Percentiles rank a stretch among this genome's conserved stretches.
Conservation (phyloP, 805 yeast species). For the Kuraishia piskuri region DNA sequence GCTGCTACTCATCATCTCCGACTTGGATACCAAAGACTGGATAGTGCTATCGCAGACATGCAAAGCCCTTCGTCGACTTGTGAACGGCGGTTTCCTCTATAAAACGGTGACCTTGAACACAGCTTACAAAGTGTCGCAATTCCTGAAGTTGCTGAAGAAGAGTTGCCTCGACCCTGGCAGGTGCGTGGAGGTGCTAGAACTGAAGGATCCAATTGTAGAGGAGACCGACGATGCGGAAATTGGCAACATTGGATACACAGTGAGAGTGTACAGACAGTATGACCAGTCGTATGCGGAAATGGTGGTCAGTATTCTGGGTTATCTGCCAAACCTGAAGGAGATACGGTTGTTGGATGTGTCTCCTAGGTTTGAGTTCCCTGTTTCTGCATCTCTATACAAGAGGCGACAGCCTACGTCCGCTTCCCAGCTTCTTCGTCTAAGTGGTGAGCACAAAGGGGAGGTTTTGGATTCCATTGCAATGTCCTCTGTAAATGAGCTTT, state of each 20-base stretch:
- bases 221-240: conserved; percentile 9
- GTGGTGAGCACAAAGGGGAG: conserved; percentile 9
- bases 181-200: conserved; percentile 1
- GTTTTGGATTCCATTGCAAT: not conserved
- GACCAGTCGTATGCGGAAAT: conserved; percentile 24
- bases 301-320: conserved; percentile 32
- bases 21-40: conserved; percentile 14
- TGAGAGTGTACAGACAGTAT: not conserved
- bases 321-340: conserved; percentile 35
- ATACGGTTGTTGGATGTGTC: conserved; percentile 36
- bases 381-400: conserved; percentile 17
- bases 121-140: conserved; percentile 17
- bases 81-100: conserved; percentile 18
- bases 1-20: conserved; percentile 14
- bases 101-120: conserved; percentile 15
- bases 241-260: conserved; percentile 2
- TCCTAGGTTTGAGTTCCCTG: conserved; percentile 37
- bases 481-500: conserved; percentile 19
- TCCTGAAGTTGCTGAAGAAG: conserved; percentile 11
- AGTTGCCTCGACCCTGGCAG: conserved; percentile 9
- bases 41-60: conserved; percentile 16
- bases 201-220: not conserved
- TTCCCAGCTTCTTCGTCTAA: not conserved
- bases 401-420: conserved; percentile 14
- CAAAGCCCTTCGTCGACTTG: conserved; percentile 14